Percentiles rank a stretch among this genome's conserved stretches.
Conservation (phyloP, 108 stramenopile genomes). For the Cyclotella cryptica region DNA sequence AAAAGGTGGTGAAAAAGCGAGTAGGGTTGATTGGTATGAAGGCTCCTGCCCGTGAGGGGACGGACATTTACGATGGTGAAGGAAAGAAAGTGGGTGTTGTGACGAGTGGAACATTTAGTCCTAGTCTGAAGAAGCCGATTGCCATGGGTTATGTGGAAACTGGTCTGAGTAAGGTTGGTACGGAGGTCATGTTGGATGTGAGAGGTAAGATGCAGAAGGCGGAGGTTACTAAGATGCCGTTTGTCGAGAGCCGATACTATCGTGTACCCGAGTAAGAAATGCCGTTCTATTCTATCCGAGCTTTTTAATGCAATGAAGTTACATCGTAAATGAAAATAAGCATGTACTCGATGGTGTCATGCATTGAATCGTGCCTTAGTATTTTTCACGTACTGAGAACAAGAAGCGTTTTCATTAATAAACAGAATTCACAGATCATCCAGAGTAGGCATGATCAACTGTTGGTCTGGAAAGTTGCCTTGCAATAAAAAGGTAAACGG, state of each 20-base stretch:
- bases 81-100: conserved; percentile 91
- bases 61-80: conserved; percentile 94
- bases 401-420: background rate
- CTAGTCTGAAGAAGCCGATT: conserved; percentile 93
- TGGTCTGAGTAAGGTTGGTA: conserved; percentile 78
- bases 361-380: background rate
- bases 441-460: conserved; percentile 53
- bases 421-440: background rate
- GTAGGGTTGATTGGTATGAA: conserved; percentile 98
- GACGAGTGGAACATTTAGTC: conserved; percentile 95
- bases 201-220: conserved; percentile 94
- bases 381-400: background rate
- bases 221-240: conserved; percentile 96
- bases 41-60: conserved; percentile 93
- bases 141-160: conserved; percentile 99
- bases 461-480: conserved; percentile 75
- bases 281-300: too few relatives aligned
- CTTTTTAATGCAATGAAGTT: too few relatives aligned
- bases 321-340: background rate
- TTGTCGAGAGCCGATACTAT: conserved; percentile 95
- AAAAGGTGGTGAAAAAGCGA: conserved; percentile 87
- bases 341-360: background rate
- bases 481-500: conserved; percentile 87
- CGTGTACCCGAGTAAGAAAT: conserved; percentile 68
- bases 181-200: conserved; percentile 87